Base-by-base conservation (phyloP, 2,329 filamentous ascomycete species). In the Aureobasidium pullulans region DNA sequence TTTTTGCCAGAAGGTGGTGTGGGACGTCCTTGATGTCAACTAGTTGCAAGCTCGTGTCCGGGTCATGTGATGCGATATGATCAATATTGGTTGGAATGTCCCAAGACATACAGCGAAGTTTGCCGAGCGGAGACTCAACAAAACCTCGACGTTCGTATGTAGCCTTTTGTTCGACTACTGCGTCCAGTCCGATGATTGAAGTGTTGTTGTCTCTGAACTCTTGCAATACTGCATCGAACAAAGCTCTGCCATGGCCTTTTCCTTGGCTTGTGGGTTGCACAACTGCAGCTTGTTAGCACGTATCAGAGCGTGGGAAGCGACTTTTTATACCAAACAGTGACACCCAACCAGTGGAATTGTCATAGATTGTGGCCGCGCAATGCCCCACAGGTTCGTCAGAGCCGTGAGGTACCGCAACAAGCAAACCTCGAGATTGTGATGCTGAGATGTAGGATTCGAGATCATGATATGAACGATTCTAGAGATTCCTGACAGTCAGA, bases 321-420 rank as follows among this genome's bases (percentile, higher is more conserved):
- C 19, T 10, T 52, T 36, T 52, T 40, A 52, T 52, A 52, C 36
- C 48, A 68, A 74, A 74, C 65, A 70, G 71, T 15, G 68, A 71
- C 1, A 74, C 62, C 72, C 73, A 74, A n/a, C 67, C 72, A 1
- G 71, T 73, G 34, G 59, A 56, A 54, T 75, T 74, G 23, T 67
- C 62, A 62, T 70, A 73, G 23, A 66, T 64, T 37, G 72, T 65
- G 2, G 68, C 66, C 4, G 70, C 60, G 29, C 73, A 62, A 61
- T 69, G 69, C 19, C 72, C 73, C 60, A 70, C 63, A 0, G 70
- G 65, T 15, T 66, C 67, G 3, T 54, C 48, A 1, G 64, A 52
- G 5, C 62, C 56, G 34, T 69, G 64, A 13, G 67, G 65, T n/a
- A 68, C 58, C 2, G 71, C 39, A 31, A 74, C 56, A 11, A 74